Evolutionary conservation across 2,329 filamentous ascomycete species (phyloP).

Genomic region (Furcasterigmium sp.): DNA sequence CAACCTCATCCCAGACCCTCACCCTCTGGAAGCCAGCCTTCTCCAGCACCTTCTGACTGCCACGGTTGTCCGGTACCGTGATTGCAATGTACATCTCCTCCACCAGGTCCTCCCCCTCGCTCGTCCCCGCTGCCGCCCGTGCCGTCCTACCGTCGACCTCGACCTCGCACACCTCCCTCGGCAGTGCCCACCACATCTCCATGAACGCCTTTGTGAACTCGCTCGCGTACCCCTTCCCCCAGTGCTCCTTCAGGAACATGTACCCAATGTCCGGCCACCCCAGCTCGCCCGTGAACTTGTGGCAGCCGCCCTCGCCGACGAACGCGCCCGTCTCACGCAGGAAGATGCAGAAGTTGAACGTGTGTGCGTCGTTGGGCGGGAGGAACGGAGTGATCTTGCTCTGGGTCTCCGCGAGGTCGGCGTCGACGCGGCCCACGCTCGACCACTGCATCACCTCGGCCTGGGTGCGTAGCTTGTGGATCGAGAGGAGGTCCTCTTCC

Average conservation of each 20-base stretch:
- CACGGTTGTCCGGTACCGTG: constrained; percentile 41
- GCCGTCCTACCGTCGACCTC: constrained; percentile 34
- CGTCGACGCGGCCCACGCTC: constrained; percentile 32
- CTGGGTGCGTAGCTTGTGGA: constrained; percentile 49
- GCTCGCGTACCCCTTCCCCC: constrained; percentile 52
- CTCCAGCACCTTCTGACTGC: constrained; percentile 50
- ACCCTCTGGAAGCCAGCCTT: constrained; percentile 50
- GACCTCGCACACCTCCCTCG: constrained; percentile 37
- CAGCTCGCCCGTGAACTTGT: constrained; percentile 24
- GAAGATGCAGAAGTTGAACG: constrained; percentile 53
- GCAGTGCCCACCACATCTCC: constrained; percentile 41
- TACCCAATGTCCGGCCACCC: constrained; percentile 58
- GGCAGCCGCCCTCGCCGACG: constrained; percentile 43
- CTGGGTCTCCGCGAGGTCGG: constrained; percentile 36
- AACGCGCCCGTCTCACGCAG: constrained; percentile 41
- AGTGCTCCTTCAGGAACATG: constrained; percentile 45
- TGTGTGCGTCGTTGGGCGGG: constrained; percentile 42
- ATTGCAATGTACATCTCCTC: constrained; percentile 40
- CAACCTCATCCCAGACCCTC: constrained; percentile 29
- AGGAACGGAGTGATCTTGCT: constrained; percentile 32
- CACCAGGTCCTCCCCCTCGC: constrained; percentile 16
- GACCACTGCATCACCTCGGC: constrained; percentile 61
- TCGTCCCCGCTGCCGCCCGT: constrained; percentile 1
- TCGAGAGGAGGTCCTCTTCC: constrained; percentile 41
- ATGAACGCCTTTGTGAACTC: constrained; percentile 48